Evolutionary conservation across 1,139 yeast genomes (phyloP).

Genomic region (Meyerozyma sp.): DNA sequence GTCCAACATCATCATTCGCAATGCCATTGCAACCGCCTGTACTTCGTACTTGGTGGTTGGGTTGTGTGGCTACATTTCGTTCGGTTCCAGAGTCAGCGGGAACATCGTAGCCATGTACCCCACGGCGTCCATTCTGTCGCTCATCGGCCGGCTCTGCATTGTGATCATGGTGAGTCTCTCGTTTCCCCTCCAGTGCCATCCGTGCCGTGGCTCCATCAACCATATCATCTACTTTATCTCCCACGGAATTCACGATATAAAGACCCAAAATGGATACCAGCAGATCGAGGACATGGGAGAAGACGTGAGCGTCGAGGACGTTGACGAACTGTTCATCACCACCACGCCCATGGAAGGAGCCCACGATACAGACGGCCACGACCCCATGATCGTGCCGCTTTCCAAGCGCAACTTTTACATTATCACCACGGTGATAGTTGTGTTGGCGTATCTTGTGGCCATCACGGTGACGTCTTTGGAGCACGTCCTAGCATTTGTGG

Average conservation of each 20-base stretch:
- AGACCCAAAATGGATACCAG: conserved; percentile 6
- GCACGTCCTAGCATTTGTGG: conserved; percentile 84
- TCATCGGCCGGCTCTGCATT: conserved; percentile 66
- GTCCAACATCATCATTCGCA: conserved; percentile 49
- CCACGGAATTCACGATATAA: conserved; percentile 19
- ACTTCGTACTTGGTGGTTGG: conserved; percentile 71
- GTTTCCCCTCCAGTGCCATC: conserved; percentile 73
- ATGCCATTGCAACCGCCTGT: conserved; percentile 56
- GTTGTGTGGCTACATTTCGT: conserved; percentile 76
- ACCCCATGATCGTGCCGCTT: conserved; percentile 49
- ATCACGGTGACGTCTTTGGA: conserved; percentile 74
- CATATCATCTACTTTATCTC: conserved; percentile 55
- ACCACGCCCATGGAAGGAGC: conserved; percentile 49
- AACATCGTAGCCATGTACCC: conserved; percentile 71
- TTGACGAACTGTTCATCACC: conserved; percentile 35
- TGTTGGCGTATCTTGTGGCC: conserved; percentile 68
- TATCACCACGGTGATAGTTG: conserved; percentile 63
- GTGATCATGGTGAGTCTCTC: conserved; percentile 65
- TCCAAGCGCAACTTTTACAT: conserved; percentile 47
- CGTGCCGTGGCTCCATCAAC: conserved; percentile 68
- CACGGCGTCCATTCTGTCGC: conserved; percentile 47
- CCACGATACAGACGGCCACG: conserved; percentile 45
- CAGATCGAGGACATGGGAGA: conserved; percentile 4
- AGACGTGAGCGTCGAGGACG: conserved; percentile 9
- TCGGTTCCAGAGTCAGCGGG: conserved; percentile 68